Evolutionary conservation across 108 stramenopile species (phyloP), one percentile per base, ranked within the genome.

Genomic region (Pseudonitzschia multiseries): DNA sequence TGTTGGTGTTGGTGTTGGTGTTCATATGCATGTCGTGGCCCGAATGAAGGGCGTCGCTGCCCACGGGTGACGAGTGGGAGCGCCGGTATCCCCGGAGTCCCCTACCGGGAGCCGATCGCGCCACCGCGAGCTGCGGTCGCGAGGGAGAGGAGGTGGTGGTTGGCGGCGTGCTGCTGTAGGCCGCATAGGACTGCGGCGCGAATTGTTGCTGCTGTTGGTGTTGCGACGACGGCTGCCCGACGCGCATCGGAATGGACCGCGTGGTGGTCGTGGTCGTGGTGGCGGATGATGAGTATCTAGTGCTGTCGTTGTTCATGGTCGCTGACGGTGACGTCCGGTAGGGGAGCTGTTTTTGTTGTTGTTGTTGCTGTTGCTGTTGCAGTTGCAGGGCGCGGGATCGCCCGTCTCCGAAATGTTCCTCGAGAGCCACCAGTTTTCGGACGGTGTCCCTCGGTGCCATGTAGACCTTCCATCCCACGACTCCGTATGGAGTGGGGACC

Each of bases 401-500:
- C 29, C 36, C 53, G 32, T 56, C 42, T 17, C 17, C 36, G 44
- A n/a, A n/a, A 10, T 48, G 13, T 59, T 14, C 29, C 57, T 62
- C 61, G 0, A 62, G 8, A 3, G 32, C 33, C 36, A 62, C 32
- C 6, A 62, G 40, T 4, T 26, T 22, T 1, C 24, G 22, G 17
- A 20, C 81, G 72, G 20, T 63, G 70, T 54, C 1, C 29, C 79
- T 74, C 15, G 81, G 79, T 28, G 85, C 90, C 59, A 86, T 86
- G 81, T 79, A 87, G 18, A 88, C 88, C 61, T 75, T 78, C 78
- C 87, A 70, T 15, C 68, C 74, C 33, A 89, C 64, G 43, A 68
- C 65, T 44, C 91, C 91, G 72, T 86, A 85, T 42, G 86, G 85
- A 0, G 91, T 88, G 48, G 13, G 42, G 3, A 79, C 78, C 12